Base-by-base conservation (phyloP, 495 filamentous ascomycete species). In the Bacidia rubella region DNA sequence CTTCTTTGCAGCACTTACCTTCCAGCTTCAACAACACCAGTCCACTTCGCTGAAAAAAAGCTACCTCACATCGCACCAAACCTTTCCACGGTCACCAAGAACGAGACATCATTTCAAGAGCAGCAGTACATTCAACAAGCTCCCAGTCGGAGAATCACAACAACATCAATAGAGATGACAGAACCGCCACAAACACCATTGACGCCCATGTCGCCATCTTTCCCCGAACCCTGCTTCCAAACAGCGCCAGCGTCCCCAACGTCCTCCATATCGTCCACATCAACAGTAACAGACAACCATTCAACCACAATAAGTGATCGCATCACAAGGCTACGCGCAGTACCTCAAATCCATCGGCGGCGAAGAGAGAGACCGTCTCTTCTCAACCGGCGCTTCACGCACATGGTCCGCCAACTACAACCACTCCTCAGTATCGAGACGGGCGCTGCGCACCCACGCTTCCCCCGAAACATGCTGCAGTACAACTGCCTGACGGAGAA, bases 401-500 rank as follows among this genome's bases (percentile, higher is more conserved):
- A 68, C 57, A 52, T 75, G 51, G 43, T 64, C 25, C 57, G 58
- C 26, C 56, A 57, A 24, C 64, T 75, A 27, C 52, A 59, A 54
- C 66, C 67, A 47, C 62, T 77, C 50, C 54, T 74, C 61, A 62
- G 66, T 44, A 49, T 64, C 56, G 77, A 74, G 9, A 76, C 76
- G 0, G 83, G 82, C 45, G 57, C 63, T 10, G 53, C 77, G 0
- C 81, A 87, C 64, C 79, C 82, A 0, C 54, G 67, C 17, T 93
- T 86, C 68, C 87, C 87, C 0, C 52, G 27, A 0, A 83, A 75
- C 0, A 61, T 88, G 12, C 73, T 90, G 0, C 66, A 74, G 63
- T 89, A 80, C 71, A 85, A 83, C 70, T 77, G 92, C 22, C 75
- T 93, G 40, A 87, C 85, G 26, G 74, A 77, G 56, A 61, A 57